These are phyloP conservation scores for Lasiodiplodia gonubiensis DNA, from an alignment of 2,329 filamentous ascomycete species.

Conservation along the genomic window DNA sequence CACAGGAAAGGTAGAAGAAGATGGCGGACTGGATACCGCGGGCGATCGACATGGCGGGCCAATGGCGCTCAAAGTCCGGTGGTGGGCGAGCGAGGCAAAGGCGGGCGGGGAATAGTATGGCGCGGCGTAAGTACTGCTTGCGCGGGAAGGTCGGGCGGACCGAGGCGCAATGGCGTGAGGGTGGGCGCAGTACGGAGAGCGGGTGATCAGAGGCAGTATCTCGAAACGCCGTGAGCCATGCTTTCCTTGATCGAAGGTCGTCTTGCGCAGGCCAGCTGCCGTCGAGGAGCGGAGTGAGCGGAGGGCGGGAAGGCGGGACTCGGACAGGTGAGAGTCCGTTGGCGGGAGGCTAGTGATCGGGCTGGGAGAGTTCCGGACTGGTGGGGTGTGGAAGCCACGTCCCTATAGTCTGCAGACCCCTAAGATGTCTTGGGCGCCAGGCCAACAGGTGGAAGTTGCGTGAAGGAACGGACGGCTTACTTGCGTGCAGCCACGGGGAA, in stretches of 20 bases:
- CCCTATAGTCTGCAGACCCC: conserved; percentile 23
- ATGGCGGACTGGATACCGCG: conserved; percentile 72
- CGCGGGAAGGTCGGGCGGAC: neutral
- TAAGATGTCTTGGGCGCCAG: conserved; percentile 16
- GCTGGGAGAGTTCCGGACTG: conserved; percentile 3
- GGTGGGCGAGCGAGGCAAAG: neutral
- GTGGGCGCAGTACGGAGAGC: neutral
- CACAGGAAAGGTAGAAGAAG: conserved; percentile 79
- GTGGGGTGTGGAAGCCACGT: conserved; percentile 26
- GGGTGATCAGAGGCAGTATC: conserved; percentile 2
- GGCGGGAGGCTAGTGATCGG: conserved; percentile 11
- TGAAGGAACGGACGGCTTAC: conserved; percentile 26
- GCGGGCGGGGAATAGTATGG: neutral
- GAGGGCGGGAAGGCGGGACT: conserved; percentile 17
- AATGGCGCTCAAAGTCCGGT: neutral
- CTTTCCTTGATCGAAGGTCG: neutral
- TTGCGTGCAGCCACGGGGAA: conserved; percentile 22
- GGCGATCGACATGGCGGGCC: conserved; percentile 44
- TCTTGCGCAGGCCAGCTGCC: conserved; percentile 25
- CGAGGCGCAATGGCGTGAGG: conserved; percentile 16
- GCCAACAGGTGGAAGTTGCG: conserved; percentile 18
- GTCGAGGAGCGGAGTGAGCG: conserved; percentile 6
- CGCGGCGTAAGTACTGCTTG: neutral
- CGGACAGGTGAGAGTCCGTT: conserved; percentile 2
- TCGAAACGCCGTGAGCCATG: conserved; percentile 14